Evolutionary conservation across 371 early-diverging fungal species (phyloP), one percentile per base, ranked within the genome.

Genomic region (Neoconidiobolus thromboides): DNA sequence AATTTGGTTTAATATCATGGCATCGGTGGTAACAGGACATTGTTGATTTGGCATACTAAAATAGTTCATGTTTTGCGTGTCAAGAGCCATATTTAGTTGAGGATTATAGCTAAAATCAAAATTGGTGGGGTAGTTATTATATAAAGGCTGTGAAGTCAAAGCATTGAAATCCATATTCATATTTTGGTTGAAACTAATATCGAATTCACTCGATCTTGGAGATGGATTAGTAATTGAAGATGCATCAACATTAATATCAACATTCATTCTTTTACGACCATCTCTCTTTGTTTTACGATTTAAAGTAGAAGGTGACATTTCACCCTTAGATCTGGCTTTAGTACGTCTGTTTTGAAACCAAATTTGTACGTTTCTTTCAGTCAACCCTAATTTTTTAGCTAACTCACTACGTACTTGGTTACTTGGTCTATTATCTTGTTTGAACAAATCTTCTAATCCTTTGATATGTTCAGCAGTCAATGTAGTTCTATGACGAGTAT

Each of bases 391-490:
- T 5, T 62, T 49, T 26, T 62, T 63, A 10, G 67, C 65, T 43
- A 69, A 54, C 38, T 44, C 44, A 38, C 51, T 50, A 42, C 65
- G 62, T 38, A 77, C 69, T 38, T 73, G 74, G 10, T 85, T 78
- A 62, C 76, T 79, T 2, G 88, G 88, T 65, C 82, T 83, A 44
- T 82, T 73, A 46, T 83, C 80, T 36, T 75, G 76, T 56, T 63
- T 65, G 64, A 85, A 87, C 1, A 79, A 75, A 54, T 73, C 75
- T 63, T 87, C 86, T 7, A 87, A 74, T 10, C 76, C 73, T 38
- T 54, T 54, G 38, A 41, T 7, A 39, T 54, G 54, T 38, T 54
- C 54, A 12, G 15, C 10, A 5, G 54, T 54, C 10, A 54, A 39
- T 2, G 54, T 54, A 14, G 54, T 41, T 6, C 54, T 26, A 39